Evolutionary conservation across 768 basidiomycete species (phyloP).

Genomic region (Leccinellum albellum): DNA sequence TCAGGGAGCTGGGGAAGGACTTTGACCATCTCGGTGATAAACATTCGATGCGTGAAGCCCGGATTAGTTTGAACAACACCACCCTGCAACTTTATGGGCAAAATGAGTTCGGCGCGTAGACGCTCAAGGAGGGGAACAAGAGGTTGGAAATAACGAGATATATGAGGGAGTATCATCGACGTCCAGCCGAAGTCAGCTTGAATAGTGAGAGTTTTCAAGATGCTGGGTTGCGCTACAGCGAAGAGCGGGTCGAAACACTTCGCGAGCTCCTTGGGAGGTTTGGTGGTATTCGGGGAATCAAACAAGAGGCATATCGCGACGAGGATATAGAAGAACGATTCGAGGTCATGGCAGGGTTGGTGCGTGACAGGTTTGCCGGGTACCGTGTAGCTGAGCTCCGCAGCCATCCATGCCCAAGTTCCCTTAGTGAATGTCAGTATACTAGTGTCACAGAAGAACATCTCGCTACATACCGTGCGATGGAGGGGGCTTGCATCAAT

Average conservation of each 20-base stretch:
- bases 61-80: not conserved
- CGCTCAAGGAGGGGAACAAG: not conserved
- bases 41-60: not conserved
- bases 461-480: not conserved
- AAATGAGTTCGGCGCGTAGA: not conserved
- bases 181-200: not conserved
- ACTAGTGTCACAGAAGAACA: not conserved
- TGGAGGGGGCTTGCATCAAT: not conserved
- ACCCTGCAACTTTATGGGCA: not conserved
- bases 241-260: slow-evolving; percentile 6
- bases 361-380: not conserved
- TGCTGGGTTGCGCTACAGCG: not conserved
- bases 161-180: not conserved
- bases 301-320: not conserved
- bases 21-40: not conserved
- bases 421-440: not conserved
- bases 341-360: not conserved
- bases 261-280: not conserved
- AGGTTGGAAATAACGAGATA: not conserved
- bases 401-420: not conserved
- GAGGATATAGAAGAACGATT: not conserved
- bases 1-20: not conserved
- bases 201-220: not conserved
- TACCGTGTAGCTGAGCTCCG: not conserved
- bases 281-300: not conserved